Base-by-base conservation (phyloP, 1,139 yeast species). In the Saccharomyces pastorianus region DNA sequence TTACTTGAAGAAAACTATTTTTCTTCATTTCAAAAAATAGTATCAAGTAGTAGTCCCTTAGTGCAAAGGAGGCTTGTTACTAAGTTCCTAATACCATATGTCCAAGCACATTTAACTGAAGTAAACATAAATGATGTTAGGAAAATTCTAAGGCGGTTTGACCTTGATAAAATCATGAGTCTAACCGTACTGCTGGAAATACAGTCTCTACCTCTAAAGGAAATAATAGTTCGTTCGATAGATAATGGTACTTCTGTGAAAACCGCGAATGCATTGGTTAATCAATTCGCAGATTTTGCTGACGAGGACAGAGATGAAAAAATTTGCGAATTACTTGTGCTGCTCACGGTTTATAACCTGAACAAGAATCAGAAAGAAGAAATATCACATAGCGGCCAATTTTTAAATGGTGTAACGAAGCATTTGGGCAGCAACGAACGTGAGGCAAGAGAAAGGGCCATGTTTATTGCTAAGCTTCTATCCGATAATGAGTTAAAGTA, bases 401-500 rank as follows among this genome's bases (percentile, higher is more conserved):
- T 73, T 53, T 53, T 73, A 28, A 58, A 67, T 52, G 65, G 70
- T 1, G 68, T 73, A 6, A 72, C 76, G 0, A 56, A 64, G 9
- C 61, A 76, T 28, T 57, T 74, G 7, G 58, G 61, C 5, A 61
- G 66, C 32, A 64, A 67, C 46, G 65, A 66, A 47, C 27, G 46
- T 2, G 44, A 48, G 1, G 51, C 68, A 2, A 63, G 77, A 51
- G 71, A 69, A 51, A 57, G 73, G 4, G 73, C 75, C 0, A 71
- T 75, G 72, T 66, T 62, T 55, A 58, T 75, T 14, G 76, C 76
- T 3, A 74, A 72, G 52, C 53, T 56, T 2, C 54, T 72, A 2
- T 64, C 74, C 0, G 59, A 64, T 42, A 66, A 66, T 17, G 67
- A 63, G 47, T 53, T 73, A 7, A 56, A 68, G 27, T 68, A 68